A percentile compares a stretch with the other conserved stretches of the same genome.
These are phyloP conservation scores for Vigna trinervia DNA, from an alignment of 306 rosid species.

Conservation along the genomic window DNA sequence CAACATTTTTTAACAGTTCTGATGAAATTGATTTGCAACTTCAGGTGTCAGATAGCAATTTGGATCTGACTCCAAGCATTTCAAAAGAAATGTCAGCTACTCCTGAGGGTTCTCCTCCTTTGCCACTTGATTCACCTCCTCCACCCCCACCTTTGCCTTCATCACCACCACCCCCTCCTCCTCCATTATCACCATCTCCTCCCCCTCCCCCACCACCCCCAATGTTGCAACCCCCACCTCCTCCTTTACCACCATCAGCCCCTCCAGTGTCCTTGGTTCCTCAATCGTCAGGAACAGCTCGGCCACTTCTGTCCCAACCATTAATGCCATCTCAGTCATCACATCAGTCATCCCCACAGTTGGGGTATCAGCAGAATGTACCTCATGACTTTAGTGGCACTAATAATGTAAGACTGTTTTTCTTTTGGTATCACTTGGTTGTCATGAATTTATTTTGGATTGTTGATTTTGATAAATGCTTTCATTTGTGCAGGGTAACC, in stretches of 20 bases:
- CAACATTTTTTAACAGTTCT: conserved; percentile 48
- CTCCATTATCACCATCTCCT: conserved; percentile 64
- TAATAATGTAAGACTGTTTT: conserved; percentile 63
- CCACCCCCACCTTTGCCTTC: conserved; percentile 92
- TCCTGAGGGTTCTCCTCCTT: conserved; percentile 88
- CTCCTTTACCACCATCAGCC: conserved; percentile 66
- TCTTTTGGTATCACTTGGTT: conserved; percentile 12
- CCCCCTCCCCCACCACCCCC: conserved; percentile 62
- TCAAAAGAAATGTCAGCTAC: conserved; percentile 59
- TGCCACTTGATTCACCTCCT: conserved; percentile 95
- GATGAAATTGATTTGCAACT: conserved; percentile 59
- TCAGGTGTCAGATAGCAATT: conserved; percentile 51
- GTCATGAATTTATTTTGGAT: conserved; percentile 12
- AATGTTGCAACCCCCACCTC: conserved; percentile 66
- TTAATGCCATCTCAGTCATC: conserved; percentile 69
- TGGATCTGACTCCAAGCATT: conserved; percentile 53
- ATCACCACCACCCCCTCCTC: conserved; percentile 90
- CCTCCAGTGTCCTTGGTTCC: conserved; percentile 64
- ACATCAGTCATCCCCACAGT: conserved; percentile 71
- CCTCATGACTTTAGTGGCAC: conserved; percentile 67
- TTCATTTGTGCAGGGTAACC: conserved; percentile 74
- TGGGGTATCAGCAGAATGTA: conserved; percentile 70
- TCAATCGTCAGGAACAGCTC: conserved; percentile 65
- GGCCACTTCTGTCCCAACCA: conserved; percentile 63
- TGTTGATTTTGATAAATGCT: conserved; percentile 22